Base-by-base conservation (phyloP, 257 asterid species). In the Solanum ossicruentum region DNA sequence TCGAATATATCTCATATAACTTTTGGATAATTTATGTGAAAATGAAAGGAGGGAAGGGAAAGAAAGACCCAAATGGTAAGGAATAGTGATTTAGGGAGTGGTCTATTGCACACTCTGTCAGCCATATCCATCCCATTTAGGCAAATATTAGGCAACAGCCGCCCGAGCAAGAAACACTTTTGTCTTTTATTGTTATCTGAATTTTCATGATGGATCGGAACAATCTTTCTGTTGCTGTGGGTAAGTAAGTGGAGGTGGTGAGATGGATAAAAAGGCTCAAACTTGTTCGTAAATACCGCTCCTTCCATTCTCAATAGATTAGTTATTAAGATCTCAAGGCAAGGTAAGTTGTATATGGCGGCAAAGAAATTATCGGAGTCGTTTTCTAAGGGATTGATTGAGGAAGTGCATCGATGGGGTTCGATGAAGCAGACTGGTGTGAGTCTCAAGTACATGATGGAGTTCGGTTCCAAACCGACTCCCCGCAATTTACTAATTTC, bases 391-490 rank as follows among this genome's bases (percentile, higher is more conserved):
- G 93, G 86, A 58, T 15, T 96, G 17, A 84, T 91, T 23, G 95
- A 91, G 61, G 93, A 96, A 73, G 98, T 94, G 26, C 94, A 91
- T 21, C 90, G 66, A 91, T 93, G 94, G 97, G 98, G 95, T 15
- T 80, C 87, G 10, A 89, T 96, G 97, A 93, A 94, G 84, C 99
- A 93, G 84, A 96, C 91, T 0, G 97, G 99, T 8, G 99, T 96
- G 4, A 93, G 97, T 87, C 98, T 94, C 39, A 90, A 95, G 36
- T 94, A 94, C 89, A 96, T 96, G 99, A 93, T 92, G 97, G 95
- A 96, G 84, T 96, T 96, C 43, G 99, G 99, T 11, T 92, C 94
- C 15, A 87, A 85, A 23, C 97, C 99, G 21, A 91, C 92, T 15
- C 88, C 89, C 17, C 87, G 95, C 0, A 94, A 93, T 85, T 93